Conservation (phyloP, 2,329 filamentous ascomycete genomes). For the Aspergillus intermedius region DNA sequence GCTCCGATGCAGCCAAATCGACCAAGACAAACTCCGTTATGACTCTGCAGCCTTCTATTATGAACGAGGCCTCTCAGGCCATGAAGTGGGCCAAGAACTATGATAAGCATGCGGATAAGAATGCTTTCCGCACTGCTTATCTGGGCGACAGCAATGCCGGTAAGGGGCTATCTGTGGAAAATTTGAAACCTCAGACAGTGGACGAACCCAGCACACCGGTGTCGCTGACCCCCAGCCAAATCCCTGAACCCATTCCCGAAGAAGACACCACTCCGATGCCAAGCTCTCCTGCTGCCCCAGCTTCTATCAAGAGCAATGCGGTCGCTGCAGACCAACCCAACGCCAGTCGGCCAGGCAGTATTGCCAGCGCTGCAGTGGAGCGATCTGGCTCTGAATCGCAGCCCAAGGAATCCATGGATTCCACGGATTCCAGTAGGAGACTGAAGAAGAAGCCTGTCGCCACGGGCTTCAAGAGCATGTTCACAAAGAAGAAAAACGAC, state of each 20-base stretch:
- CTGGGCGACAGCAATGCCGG: constrained; percentile 67
- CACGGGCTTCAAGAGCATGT: constrained; percentile 40
- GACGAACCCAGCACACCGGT: constrained; percentile 26
- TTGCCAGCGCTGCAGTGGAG: constrained; percentile 11
- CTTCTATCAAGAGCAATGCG: constrained; percentile 17
- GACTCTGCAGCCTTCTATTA: constrained; percentile 76
- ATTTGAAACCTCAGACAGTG: constrained; percentile 30
- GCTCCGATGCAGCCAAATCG: constrained; percentile 47
- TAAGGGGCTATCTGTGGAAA: constrained; percentile 52
- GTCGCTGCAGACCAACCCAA: constrained; percentile 11
- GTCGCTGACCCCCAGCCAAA: constrained; percentile 18
- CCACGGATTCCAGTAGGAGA: constrained; percentile 33
- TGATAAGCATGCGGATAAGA: constrained; percentile 69
- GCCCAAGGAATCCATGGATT: constrained; percentile 26
- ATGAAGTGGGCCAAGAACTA: constrained; percentile 97
- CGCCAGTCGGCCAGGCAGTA: constrained; percentile 9
- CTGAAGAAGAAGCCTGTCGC: constrained; percentile 38
- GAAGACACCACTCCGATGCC: constrained; percentile 23
- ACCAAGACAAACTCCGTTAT: constrained; percentile 83
- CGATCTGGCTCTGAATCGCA: constrained; percentile 23
- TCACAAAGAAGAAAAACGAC: constrained; percentile 33
- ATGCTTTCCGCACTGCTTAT: constrained; percentile 78
- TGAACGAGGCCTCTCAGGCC: constrained; percentile 81
- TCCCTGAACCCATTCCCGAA: constrained; percentile 27
- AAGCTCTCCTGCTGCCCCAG: constrained; percentile 20